Percentiles rank a stretch among this genome's conserved stretches.
Conservation (phyloP, 2,329 filamentous ascomycete genomes). For the Fusarium agapanthi region DNA sequence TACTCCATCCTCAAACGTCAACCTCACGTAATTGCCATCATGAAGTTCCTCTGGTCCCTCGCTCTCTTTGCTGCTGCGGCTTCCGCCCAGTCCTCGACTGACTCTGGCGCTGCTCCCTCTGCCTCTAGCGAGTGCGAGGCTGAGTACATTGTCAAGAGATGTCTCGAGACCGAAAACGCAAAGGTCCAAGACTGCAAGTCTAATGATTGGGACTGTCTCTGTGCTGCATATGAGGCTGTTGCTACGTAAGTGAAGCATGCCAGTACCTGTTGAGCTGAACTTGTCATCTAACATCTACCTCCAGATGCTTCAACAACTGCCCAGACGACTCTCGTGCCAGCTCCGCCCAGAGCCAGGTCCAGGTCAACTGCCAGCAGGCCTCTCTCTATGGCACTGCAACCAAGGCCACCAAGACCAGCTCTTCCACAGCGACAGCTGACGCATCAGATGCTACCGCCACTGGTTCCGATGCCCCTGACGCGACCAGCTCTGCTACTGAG, state of each 20-base stretch:
- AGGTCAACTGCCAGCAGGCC: constrained; percentile 57
- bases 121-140: constrained; percentile 51
- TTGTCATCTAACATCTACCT: not conserved
- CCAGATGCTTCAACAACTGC: constrained; percentile 66
- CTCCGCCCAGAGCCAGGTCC: constrained; percentile 50
- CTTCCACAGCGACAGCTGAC: constrained; percentile 26
- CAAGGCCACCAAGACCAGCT: constrained; percentile 37
- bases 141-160: constrained; percentile 58
- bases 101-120: constrained; percentile 40
- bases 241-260: constrained; percentile 52
- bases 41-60: constrained; percentile 57
- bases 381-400: constrained; percentile 52
- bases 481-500: constrained; percentile 26
- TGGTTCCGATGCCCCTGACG: constrained; percentile 27
- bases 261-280: not conserved
- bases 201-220: constrained; percentile 59
- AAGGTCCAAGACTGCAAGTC: constrained; percentile 51
- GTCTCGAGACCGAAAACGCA: constrained; percentile 51
- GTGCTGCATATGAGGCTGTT: constrained; percentile 54
- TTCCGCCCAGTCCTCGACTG: constrained; percentile 45
- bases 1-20: not conserved
- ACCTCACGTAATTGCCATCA: constrained; percentile 42
- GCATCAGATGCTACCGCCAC: constrained; percentile 31
- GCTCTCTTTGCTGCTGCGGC: constrained; percentile 50
- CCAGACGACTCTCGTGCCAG: constrained; percentile 55